phyloP scores from a whole-genome alignment of 768 basidiomycete genomes.

The Xerocomus spinulosus region DNA sequence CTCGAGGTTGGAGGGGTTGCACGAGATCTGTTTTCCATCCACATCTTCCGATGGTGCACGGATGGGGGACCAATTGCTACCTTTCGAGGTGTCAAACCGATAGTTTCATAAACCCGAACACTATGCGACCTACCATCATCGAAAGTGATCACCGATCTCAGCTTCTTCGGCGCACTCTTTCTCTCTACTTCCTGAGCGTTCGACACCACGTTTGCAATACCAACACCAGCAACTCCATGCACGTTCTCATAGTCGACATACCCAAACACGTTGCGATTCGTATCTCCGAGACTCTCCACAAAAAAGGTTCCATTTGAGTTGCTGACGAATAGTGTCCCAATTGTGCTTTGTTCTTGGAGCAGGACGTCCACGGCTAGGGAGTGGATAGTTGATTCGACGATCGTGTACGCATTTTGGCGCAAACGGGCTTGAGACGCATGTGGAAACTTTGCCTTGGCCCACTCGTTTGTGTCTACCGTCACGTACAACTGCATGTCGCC shows the following conservation, averaged over 20 bases:
- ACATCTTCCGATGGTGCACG: constrained; percentile 53
- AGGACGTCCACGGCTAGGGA: constrained; percentile 94
- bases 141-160: constrained; percentile 82
- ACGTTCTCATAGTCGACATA: constrained; percentile 92
- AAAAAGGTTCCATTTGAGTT: constrained; percentile 97
- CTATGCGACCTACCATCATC: constrained; percentile 61
- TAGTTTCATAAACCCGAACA: background rate
- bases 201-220: constrained; percentile 80
- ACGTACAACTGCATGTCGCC: constrained; percentile 87
- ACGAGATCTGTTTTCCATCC: constrained; percentile 58
- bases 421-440: constrained; percentile 77
- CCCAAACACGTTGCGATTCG: constrained; percentile 83
- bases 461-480: constrained; percentile 72
- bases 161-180: constrained; percentile 59
- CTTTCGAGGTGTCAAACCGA: constrained; percentile 17
- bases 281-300: constrained; percentile 84
- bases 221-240: constrained; percentile 85
- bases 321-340: constrained; percentile 92
- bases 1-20: constrained; percentile 52
- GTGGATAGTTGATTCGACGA: constrained; percentile 90
- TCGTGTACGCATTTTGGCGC: constrained; percentile 91
- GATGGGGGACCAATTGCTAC: constrained; percentile 75
- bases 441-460: constrained; percentile 91
- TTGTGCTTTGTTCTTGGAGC: constrained; percentile 52
- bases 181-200: constrained; percentile 84